Evolutionary conservation across 495 filamentous ascomycete genomes (phyloP), one percentile per base, ranked within the genome.

Genomic region (Lophiostoma macrostomum): DNA sequence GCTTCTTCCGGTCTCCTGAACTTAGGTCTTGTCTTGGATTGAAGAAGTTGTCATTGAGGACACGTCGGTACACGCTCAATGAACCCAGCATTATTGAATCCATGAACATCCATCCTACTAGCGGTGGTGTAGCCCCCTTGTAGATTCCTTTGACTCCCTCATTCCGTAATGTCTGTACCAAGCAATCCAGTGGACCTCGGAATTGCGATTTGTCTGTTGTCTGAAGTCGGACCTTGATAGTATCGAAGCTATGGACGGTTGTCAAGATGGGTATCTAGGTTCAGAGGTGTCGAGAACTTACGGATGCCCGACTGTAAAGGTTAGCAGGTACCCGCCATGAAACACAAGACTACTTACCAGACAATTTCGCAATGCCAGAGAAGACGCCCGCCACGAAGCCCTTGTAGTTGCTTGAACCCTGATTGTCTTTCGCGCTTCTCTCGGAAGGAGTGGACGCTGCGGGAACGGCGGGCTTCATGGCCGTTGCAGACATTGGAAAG

Each of bases 51-150:
- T 88, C 81, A 39, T 83, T 81, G 1, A 98, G 73, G 22, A 95
- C 59, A 16, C 84, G 84, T 13, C 89, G 87, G 71, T 98, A 96
- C 44, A 93, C 78, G 25, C 86, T 91, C 46, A 98, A 75, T 14
- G 86, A 91, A 18, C 93, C 93, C 29, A 98, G 80, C 93, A 96
- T 95, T 36, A 96, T 72, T 52, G 81, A 86, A 70, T 97, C 91
- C 91, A 97, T 96, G 67, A 91, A 85, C 88, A 96, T 95, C 91
- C 91, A 98, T 53, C 93, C 93, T 50, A 95, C 80, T 43, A 96
- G 71, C 34, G 90, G 91, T 30, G 91, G 91, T 3, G 86, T 88
- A 12, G 91, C 90, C 64, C 86, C 90, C 67, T 96, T 96, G 73
- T 96, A 96, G 16, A 96, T 70, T 13, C 86, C 90, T 19, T 70